Evolutionary conservation across 1,284 basidiomycete genomes (phyloP).

Genomic region (Ustilago xerochloae): DNA sequence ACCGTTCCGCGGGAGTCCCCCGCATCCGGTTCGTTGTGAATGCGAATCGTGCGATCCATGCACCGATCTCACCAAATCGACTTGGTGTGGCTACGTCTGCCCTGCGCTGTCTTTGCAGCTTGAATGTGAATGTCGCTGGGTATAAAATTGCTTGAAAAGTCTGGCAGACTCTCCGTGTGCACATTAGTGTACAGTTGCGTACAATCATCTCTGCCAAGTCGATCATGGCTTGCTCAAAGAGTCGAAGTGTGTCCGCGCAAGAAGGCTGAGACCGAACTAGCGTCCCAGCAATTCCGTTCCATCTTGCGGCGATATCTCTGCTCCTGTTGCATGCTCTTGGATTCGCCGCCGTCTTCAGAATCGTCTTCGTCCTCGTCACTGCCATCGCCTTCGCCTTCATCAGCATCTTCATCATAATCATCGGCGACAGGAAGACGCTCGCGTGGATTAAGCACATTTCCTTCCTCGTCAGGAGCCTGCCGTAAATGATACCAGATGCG

Average conservation of each 20-base stretch:
- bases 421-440: conserved; percentile 40
- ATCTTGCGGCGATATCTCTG: conserved; percentile 18
- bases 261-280: conserved; percentile 34
- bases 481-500: conserved; percentile 56
- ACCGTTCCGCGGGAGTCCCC: not conserved
- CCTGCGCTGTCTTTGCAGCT: too few relatives aligned
- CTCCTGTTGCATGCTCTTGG: conserved; percentile 12
- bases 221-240: too few relatives aligned
- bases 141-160: too few relatives aligned
- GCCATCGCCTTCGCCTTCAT: conserved; percentile 25
- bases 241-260: conserved; percentile 22
- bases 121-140: too few relatives aligned
- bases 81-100: too few relatives aligned
- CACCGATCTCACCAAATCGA: too few relatives aligned
- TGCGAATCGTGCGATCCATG: too few relatives aligned
- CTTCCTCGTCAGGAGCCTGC: conserved; percentile 54
- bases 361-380: conserved; percentile 41
- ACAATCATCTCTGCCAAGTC: too few relatives aligned
- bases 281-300: conserved; percentile 34
- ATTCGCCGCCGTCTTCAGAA: conserved; percentile 27
- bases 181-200: too few relatives aligned
- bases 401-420: conserved; percentile 37
- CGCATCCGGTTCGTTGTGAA: not conserved
- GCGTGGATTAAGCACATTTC: conserved; percentile 49
- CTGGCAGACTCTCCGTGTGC: too few relatives aligned